phyloP scores from a whole-genome alignment of 768 basidiomycete genomes.

The Amanita subjunquillea region DNA sequence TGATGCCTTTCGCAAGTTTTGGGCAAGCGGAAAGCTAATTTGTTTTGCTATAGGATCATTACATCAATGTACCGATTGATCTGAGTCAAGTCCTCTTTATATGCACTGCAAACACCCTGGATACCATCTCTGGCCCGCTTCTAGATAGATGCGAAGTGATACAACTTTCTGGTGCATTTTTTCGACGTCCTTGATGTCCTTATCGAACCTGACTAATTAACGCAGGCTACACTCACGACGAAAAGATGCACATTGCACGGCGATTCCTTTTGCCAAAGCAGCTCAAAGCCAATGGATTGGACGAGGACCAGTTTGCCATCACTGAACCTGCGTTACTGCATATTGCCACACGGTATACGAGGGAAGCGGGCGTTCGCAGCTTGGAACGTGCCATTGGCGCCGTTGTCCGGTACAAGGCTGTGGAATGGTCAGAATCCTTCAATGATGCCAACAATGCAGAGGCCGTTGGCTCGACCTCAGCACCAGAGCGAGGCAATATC shows the following conservation, averaged over 20 bases:
- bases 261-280: conserved; percentile 89
- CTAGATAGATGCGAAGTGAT: conserved; percentile 87
- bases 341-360: conserved; percentile 72
- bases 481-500: conserved; percentile 9
- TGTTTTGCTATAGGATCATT: conserved; percentile 59
- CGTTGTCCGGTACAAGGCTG: conserved; percentile 87
- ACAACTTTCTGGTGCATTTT: conserved; percentile 50
- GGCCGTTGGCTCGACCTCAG: conserved; percentile 5
- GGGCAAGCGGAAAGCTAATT: not conserved
- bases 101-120: conserved; percentile 84
- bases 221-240: conserved; percentile 74
- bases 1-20: conserved; percentile 11
- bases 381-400: conserved; percentile 81
- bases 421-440: conserved; percentile 73
- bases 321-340: conserved; percentile 61
- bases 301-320: conserved; percentile 47
- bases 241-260: conserved; percentile 85
- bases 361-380: conserved; percentile 89
- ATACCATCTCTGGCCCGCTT: conserved; percentile 81
- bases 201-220: not conserved
- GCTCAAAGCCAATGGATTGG: conserved; percentile 65
- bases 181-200: not conserved
- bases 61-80: conserved; percentile 82
- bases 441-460: conserved; percentile 18
- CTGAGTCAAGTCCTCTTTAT: conserved; percentile 86